Evolutionary conservation across 495 filamentous ascomycete genomes (phyloP), one percentile per base, ranked within the genome.

Genomic region (Parmelia sp.): DNA sequence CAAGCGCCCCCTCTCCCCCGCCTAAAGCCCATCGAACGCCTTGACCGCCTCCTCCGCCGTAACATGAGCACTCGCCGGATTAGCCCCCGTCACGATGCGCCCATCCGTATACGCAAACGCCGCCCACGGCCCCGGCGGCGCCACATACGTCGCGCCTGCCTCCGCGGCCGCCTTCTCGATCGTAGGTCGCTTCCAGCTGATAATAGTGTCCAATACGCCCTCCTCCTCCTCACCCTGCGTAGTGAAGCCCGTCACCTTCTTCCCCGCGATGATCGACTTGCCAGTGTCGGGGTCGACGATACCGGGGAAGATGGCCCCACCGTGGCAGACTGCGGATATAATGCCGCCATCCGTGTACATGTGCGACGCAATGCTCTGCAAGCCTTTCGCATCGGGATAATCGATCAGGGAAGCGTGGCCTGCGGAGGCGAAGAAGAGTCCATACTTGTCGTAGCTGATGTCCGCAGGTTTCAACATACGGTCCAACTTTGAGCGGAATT

Each of bases 351-450:
- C 66, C n/a, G 74, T 69, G 57, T 67, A 78, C 1, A 82, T 71
- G 23, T 70, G 61, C 17, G 65, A 47, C 5, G 74, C 78, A 56
- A 82, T 76, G 33, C 64, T 23, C 66, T 80, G 77, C 57, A 80
- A 59, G 9, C 69, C 74, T n/a, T 69, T 75, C 4, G 78, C 79
- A 25, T 71, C 69, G 0, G 79, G 79, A 62, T 80, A 82, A 60
- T 82, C 79, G 45, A 80, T 74, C 45, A 82, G 62, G 29, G 78
- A 71, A 0, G 79, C 79, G 65, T 80, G 78, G 6, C 79, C 78
- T 1, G 78, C 79, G 2, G 76, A 79, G 1, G 79, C 78, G 66
- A 75, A 82, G 73, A 81, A 82, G 0, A 82, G n/a, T 7, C 73
- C 73, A 53, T 75, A 75, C 45, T 59, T 49, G 4, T 60, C 53